These are phyloP conservation scores for Pseudozyma sp. DNA, from an alignment of 1,284 basidiomycete species.

Conservation along the genomic window DNA sequence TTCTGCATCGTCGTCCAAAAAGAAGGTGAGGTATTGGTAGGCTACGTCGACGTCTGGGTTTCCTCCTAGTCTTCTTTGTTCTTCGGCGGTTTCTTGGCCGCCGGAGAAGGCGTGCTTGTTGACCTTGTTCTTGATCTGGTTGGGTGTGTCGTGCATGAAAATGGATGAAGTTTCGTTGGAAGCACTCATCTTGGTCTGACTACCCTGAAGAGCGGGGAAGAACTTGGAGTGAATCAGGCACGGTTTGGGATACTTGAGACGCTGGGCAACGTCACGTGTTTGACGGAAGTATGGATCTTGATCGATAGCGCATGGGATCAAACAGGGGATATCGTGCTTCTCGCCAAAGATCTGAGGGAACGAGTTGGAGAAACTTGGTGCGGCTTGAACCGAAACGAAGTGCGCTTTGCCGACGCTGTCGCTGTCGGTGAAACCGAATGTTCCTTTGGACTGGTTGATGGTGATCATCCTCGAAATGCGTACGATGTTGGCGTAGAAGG, in stretches of 20 bases:
- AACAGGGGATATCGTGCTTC: slow-evolving; percentile 83
- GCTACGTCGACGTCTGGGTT: slow-evolving; percentile 95
- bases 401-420: slow-evolving; percentile 99
- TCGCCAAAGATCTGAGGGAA: slow-evolving; percentile 98
- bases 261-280: slow-evolving; percentile 91
- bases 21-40: slow-evolving; percentile 97
- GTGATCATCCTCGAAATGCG: slow-evolving; percentile 93
- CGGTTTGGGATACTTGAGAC: slow-evolving; percentile 96
- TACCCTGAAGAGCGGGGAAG: slow-evolving; percentile 97
- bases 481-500: slow-evolving; percentile 94
- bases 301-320: slow-evolving; percentile 99
- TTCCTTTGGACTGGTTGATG: slow-evolving; percentile 90
- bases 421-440: slow-evolving; percentile 90
- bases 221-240: slow-evolving; percentile 93
- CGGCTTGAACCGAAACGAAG: slow-evolving; percentile 96
- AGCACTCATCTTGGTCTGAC: slow-evolving; percentile 99
- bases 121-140: slow-evolving; percentile 98
- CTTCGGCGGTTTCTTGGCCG: slow-evolving; percentile 85
- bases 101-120: slow-evolving; percentile 76
- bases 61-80: slow-evolving; percentile 88
- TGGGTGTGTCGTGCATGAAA: slow-evolving; percentile 92
- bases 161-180: slow-evolving; percentile 90
- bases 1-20: slow-evolving; percentile 92
- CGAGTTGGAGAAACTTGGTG: slow-evolving; percentile 96
- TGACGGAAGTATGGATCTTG: slow-evolving; percentile 94